Base-by-base conservation (phyloP, 225 moss, liverwort and hornwort species). In the Climacium dendroides region DNA sequence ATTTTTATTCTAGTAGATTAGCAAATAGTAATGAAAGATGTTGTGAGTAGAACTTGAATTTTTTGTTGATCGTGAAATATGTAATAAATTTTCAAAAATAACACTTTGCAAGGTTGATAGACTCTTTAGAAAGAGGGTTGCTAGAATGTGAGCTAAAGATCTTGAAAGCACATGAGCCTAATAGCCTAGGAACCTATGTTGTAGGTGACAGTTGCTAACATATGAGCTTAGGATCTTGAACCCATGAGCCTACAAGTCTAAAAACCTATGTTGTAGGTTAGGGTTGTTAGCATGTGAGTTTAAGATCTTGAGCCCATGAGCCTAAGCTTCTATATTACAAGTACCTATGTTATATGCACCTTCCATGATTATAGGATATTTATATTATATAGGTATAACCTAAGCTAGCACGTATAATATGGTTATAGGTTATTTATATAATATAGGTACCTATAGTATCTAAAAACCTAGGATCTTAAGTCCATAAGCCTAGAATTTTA, bases 1-100 rank as follows among this genome's bases (percentile, higher is more conserved):
- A 48, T 6, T 6, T 19, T 19, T 11, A 74, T 30, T 48, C 11
- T 47, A 19, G 6, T 74, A 19, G 8, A 75, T 34, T 22, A 22
- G 2, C 3, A 35, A 22, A 52, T 52, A 53, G 8, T 53, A 23
- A 8, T 52, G 34, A 52, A 34, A 53, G 4, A 23, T 76, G 23
- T 23, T 35, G 23, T 2, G 0, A 52, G 7, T 14, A 4, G 5
- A 53, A 35, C 53, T 35, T 23, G 53, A 23, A 52, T 35, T 53
- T 35, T 35, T 0, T 53, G 0, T 23, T 35, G 7, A 2, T 24
- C 1, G 0, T 0, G 15, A 2, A 35, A 23, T 15, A 76, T 35
- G 1, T 23, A 9, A 53, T 53, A 24, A n/a, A n/a, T 15, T 76
- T 76, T n/a, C 2, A 24, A n/a, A 53, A 76, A 4, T 2, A 35